A percentile compares a stretch with the other conserved stretches of the same genome.
Evolutionary conservation across 805 yeast genomes (phyloP).

Genomic region (Yarrowia deformans): DNA sequence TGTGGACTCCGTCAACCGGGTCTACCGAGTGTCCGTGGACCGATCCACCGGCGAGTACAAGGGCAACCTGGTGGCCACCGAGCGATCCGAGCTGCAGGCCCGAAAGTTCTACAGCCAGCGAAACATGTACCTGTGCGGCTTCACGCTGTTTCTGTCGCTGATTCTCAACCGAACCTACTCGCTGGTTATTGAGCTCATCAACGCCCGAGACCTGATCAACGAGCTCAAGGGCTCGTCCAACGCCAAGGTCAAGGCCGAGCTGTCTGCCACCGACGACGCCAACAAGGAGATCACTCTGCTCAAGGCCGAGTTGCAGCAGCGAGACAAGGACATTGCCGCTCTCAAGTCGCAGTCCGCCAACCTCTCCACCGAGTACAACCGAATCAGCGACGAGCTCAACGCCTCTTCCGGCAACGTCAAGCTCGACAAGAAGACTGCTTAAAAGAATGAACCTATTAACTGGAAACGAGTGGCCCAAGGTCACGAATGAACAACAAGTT

Average conservation of each 20-base stretch:
- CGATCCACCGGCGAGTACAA: constrained; percentile 51
- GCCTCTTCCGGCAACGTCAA: constrained; percentile 45
- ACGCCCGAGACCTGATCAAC: constrained; percentile 64
- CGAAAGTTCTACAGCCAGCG: constrained; percentile 92
- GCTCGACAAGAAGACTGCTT: constrained; percentile 48
- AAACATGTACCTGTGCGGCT: constrained; percentile 94
- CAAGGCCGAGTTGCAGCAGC: constrained; percentile 60
- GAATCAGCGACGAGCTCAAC: constrained; percentile 52
- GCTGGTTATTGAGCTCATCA: constrained; percentile 44
- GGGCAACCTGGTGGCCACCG: constrained; percentile 52
- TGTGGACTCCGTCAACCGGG: constrained; percentile 86
- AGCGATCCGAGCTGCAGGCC: constrained; percentile 85
- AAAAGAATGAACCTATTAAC: neutral
- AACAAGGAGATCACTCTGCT: constrained; percentile 55
- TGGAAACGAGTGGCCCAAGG: too few species aligned
- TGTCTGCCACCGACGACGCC: constrained; percentile 48
- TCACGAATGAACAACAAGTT: too few species aligned
- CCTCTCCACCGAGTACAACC: constrained; percentile 69
- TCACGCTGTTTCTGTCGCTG: constrained; percentile 87
- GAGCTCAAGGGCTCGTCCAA: constrained; percentile 48
- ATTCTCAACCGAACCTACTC: constrained; percentile 81
- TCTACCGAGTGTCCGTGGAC: constrained; percentile 61
- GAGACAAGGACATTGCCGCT: constrained; percentile 68
- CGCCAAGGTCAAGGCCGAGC: constrained; percentile 43
- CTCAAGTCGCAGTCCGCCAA: constrained; percentile 77